A percentile compares a stretch with the other conserved stretches of the same genome.
These are phyloP conservation scores for Syncephalastrum contaminatum DNA, from an alignment of 371 early-diverging fungal species.

Conservation along the genomic window DNA sequence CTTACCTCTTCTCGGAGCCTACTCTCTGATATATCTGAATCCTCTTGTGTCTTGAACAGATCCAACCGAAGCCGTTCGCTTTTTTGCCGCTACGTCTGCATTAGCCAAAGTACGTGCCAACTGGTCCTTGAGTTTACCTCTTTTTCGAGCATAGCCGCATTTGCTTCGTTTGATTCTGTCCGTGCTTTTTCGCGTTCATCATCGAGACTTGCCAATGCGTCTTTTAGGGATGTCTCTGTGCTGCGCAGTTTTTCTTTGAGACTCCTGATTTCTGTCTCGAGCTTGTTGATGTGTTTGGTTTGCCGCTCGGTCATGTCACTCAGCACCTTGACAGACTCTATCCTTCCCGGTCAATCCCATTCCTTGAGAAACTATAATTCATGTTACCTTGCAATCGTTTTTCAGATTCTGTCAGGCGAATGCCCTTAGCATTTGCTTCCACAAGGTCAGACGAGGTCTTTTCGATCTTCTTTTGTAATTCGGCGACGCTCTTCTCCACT, in stretches of 20 bases:
- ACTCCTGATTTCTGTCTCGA: slow-evolving; percentile 10
- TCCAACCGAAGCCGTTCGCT: slow-evolving; percentile 54
- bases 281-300: slow-evolving; percentile 56
- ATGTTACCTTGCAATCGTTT: slow-evolving; percentile 51
- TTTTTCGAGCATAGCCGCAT: slow-evolving; percentile 56
- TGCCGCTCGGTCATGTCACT: slow-evolving; percentile 61
- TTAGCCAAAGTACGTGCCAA: neutral
- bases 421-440: slow-evolving; percentile 54
- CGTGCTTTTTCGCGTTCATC: slow-evolving; percentile 39
- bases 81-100: slow-evolving; percentile 17
- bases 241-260: slow-evolving; percentile 3
- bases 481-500: slow-evolving; percentile 55
- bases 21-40: slow-evolving; percentile 33
- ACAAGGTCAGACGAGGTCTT: slow-evolving; percentile 40
- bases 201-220: slow-evolving; percentile 24
- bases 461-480: slow-evolving; percentile 67
- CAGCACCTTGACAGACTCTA: slow-evolving; percentile 53
- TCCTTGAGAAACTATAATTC: neutral
- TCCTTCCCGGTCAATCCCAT: neutral
- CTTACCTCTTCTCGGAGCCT: slow-evolving; percentile 47
- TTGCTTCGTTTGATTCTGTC: slow-evolving; percentile 43
- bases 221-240: slow-evolving; percentile 16
- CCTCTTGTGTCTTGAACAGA: slow-evolving; percentile 42
- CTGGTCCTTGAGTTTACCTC: slow-evolving; percentile 30
- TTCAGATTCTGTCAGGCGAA: slow-evolving; percentile 50